Evolutionary conservation across 2,329 filamentous ascomycete genomes (phyloP).

Genomic region (Kalmusia sp.): DNA sequence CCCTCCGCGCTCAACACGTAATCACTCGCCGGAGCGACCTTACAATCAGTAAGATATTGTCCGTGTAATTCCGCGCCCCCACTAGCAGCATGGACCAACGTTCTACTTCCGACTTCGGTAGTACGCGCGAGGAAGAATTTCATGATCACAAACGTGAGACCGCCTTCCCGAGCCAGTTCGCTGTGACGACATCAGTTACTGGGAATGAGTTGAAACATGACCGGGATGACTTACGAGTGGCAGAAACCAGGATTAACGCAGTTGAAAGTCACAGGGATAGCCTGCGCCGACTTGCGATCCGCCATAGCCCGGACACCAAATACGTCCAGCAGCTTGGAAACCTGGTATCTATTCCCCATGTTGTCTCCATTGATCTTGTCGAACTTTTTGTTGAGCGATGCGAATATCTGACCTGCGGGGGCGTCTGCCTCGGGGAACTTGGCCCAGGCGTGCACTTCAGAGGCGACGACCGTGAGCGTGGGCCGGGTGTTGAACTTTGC

Average conservation of each 20-base stretch:
- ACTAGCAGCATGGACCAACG: conserved; percentile 48
- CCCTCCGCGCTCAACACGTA: conserved; percentile 49
- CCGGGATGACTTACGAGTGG: conserved; percentile 37
- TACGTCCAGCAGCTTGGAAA: conserved; percentile 43
- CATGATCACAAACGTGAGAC: conserved; percentile 15
- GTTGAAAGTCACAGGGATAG: conserved; percentile 41
- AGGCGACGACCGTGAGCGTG: conserved; percentile 40
- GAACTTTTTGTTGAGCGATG: conserved; percentile 27
- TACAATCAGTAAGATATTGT: conserved; percentile 48
- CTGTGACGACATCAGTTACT: too few species aligned
- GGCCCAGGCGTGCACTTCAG: conserved; percentile 39
- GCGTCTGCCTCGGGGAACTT: conserved; percentile 32
- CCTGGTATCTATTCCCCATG: conserved; percentile 30
- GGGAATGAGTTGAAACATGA: too few species aligned
- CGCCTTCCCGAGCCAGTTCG: conserved; percentile 29
- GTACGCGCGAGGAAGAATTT: conserved; percentile 39
- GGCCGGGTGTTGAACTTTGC: conserved; percentile 29
- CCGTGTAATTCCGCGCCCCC: conserved; percentile 49
- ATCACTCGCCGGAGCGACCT: conserved; percentile 32
- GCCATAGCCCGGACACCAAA: conserved; percentile 33
- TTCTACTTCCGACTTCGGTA: conserved; percentile 51
- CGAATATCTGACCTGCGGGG: conserved; percentile 36
- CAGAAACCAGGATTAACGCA: conserved; percentile 45
- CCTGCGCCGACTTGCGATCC: conserved; percentile 14
- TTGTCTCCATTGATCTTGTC: conserved; percentile 11